Base-by-base conservation (phyloP, 1,284 basidiomycete species). In the Papiliotrema fonsecae region DNA sequence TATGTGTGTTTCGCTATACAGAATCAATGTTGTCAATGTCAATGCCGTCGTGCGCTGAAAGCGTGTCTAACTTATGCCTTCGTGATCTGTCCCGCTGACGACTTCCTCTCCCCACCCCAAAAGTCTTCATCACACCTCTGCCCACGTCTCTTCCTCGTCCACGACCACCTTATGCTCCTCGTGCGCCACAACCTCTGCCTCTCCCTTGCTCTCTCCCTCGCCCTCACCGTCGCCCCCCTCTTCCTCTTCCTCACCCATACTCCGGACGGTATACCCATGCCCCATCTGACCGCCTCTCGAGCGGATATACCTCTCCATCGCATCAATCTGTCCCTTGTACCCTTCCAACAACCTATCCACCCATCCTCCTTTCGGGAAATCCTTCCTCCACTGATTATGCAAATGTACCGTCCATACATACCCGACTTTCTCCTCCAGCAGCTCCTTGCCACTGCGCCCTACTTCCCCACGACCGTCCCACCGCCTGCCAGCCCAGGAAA, bases 381-480 rank as follows among this genome's bases (percentile, higher is more conserved):
- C 65, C 75, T 87, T 90, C 47, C 84, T 79, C 91, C 91, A 96
- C 67, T 90, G 88, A 72, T 94, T 94, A 70, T 96, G 92, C 58
- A 97, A 67, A 75, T 93, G 91, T 25, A 97, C 82, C 0, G 83
- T 81, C 74, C 91, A 96, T 7, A 94, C 79, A 51, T 84, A 79
- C 7, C 77, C 70, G n/a, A 92, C 74, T 51, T 78, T 81, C 28
- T 71, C 62, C 61, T 90, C 83, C 27, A 93, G 74, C 18, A 64
- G 37, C 55, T 68, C 62, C 11, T 61, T 50, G 13, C 67, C 64
- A 6, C 54, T 51, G 32, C 51, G 44, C 3, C 57, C 54, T 6
- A 57, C 58, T 27, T 80, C 81, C 0, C 85, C 85, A 0, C 79
- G 81, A 48, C 80, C 81, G 55, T 82, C 82, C 77, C 75, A 79